Evolutionary conservation across 129 eudicot genomes (phyloP).

Genomic region (Arctium minus): DNA sequence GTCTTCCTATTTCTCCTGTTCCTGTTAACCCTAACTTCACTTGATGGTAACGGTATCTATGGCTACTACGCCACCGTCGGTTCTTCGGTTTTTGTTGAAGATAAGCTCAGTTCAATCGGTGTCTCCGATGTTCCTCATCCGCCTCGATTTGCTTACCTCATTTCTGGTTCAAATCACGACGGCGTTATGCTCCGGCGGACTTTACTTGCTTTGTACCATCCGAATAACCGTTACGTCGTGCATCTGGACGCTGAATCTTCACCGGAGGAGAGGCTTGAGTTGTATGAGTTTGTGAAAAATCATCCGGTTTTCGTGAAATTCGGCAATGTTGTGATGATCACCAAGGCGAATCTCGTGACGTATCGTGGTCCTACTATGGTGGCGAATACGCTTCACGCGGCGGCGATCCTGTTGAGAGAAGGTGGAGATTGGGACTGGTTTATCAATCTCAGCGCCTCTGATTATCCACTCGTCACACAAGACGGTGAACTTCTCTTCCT

Average conservation of each 20-base stretch:
- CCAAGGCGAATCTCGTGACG: conserved; percentile 79
- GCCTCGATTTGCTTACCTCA: conserved; percentile 75
- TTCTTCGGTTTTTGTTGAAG: conserved; percentile 52
- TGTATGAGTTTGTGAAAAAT: conserved; percentile 40
- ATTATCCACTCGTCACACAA: conserved; percentile 81
- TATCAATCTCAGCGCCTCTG: conserved; percentile 80
- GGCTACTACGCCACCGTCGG: conserved; percentile 27
- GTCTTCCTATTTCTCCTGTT: conserved; percentile 39
- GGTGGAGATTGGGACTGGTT: conserved; percentile 93
- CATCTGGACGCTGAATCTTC: conserved; percentile 78
- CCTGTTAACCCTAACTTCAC: conserved; percentile 45
- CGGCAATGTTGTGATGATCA: conserved; percentile 75
- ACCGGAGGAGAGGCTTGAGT: conserved; percentile 52
- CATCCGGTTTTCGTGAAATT: conserved; percentile 46
- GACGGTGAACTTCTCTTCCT: conserved; percentile 44
- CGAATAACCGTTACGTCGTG: conserved; percentile 63
- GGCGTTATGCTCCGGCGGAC: conserved; percentile 68
- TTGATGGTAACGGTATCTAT: conserved; percentile 27
- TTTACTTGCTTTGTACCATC: conserved; percentile 77
- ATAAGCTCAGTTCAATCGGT: conserved; percentile 54
- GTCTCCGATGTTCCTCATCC: conserved; percentile 40
- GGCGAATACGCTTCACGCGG: conserved; percentile 83
- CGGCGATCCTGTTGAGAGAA: conserved; percentile 66
- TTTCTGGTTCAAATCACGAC: conserved; percentile 80
- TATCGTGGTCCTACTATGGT: conserved; percentile 97